phyloP scores from a whole-genome alignment of 495 filamentous ascomycete species.

The Xylaria grammica region DNA sequence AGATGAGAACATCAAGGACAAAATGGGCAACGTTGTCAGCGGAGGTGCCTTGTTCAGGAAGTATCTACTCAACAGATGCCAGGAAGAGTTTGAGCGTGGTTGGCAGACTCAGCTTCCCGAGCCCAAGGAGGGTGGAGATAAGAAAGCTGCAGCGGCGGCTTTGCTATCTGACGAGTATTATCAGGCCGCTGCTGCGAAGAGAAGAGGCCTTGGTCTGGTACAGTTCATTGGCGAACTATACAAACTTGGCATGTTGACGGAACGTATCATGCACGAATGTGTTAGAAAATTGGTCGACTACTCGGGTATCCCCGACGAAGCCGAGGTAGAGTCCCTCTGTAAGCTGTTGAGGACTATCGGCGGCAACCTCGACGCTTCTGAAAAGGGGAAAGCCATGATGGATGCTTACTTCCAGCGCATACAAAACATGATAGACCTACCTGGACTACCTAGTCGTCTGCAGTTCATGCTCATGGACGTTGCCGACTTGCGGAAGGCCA shows the following conservation, averaged over 20 bases:
- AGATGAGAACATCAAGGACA: conserved; percentile 91
- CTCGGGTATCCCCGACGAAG: conserved; percentile 89
- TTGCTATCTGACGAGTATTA: conserved; percentile 99
- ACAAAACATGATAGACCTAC: conserved; percentile 73
- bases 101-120: conserved; percentile 91
- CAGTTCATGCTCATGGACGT: conserved; percentile 97
- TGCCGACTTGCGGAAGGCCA: conserved; percentile 73
- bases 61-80: conserved; percentile 97
- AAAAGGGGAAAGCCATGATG: conserved; percentile 83
- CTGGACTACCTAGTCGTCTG: conserved; percentile 81
- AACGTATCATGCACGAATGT: conserved; percentile 99
- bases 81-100: conserved; percentile 98
- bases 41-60: conserved; percentile 96
- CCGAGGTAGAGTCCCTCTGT: conserved; percentile 91
- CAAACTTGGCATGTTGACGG: conserved; percentile 97
- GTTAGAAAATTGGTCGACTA: conserved; percentile 96
- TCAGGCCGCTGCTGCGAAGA: conserved; percentile 91
- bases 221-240: conserved; percentile 99
- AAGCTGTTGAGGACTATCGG: conserved; percentile 93
- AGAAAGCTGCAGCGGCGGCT: conserved; percentile 66
- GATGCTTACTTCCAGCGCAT: conserved; percentile 94
- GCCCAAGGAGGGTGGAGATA: conserved; percentile 74
- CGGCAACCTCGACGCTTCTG: conserved; percentile 76
- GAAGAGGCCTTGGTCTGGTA: conserved; percentile 94
- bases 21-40: conserved; percentile 80